These are phyloP conservation scores for Trichoderma sp. DNA, from an alignment of 2,329 filamentous ascomycete genomes.

Conservation along the genomic window DNA sequence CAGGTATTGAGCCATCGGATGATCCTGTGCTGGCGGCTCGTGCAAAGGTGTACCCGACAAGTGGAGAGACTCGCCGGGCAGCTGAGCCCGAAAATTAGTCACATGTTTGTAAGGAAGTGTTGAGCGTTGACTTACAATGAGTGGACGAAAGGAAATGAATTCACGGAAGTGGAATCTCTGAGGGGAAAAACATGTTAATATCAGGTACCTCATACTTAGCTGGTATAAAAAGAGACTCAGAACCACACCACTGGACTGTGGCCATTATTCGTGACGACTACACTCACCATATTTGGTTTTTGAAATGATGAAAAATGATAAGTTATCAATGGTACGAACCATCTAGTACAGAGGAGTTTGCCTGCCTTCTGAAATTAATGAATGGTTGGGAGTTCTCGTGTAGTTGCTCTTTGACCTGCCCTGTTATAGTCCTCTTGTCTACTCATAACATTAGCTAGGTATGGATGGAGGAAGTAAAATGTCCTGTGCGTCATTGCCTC, in stretches of 20 bases:
- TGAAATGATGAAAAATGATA: neutral
- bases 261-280: neutral
- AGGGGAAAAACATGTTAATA: neutral
- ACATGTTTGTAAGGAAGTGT: neutral
- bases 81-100: neutral
- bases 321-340: neutral
- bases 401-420: neutral
- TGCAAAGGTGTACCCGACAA: neutral
- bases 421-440: neutral
- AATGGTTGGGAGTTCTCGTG: neutral
- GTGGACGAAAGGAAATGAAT: neutral
- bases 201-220: neutral
- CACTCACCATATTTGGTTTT: neutral
- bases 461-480: neutral
- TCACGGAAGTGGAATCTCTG: neutral
- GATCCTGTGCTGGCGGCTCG: conserved; percentile 11
- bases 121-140: neutral
- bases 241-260: neutral
- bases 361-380: neutral
- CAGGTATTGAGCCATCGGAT: conserved; percentile 6
- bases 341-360: neutral
- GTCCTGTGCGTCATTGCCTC: neutral
- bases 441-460: neutral
- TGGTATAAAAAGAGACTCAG: neutral
- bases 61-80: conserved; percentile 10